Evolutionary conservation across 2,329 filamentous ascomycete species (phyloP), one percentile per base, ranked within the genome.

Genomic region (Fusarium aywerte): DNA sequence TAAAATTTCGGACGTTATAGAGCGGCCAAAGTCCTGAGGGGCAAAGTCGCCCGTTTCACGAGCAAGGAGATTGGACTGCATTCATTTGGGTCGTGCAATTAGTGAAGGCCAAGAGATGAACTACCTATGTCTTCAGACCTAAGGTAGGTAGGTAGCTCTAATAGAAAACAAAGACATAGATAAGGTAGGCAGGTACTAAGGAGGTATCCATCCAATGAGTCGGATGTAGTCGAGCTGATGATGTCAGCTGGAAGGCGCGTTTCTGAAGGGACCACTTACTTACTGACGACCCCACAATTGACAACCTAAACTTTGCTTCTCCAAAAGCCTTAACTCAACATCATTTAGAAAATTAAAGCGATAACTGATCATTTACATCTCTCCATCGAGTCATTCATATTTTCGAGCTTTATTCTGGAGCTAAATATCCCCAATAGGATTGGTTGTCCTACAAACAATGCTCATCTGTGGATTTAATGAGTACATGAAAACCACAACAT

Each of bases 21-120:
- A 84, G 67, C 87, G 84, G 71, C 89, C 86, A 70, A 96, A 87
- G 44, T 83, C 83, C 70, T 86, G 84, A 47, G 89, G 87, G 67
- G 83, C 80, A 61, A 92, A 79, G 73, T 85, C 85, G 80, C 92
- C 92, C 64, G 89, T 84, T 76, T 91, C 89, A 80, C 93, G 89
- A 76, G 92, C 88, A 78, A 96, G 84, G 63, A 96, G 83, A 77
- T 90, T 88, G 76, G 87, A 89, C 93, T 95, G 83, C 88, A 90
- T 89, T 77, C 79, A 81, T 81, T 68, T 74, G 74, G 21, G 38
- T 38, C 57, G 33, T 32, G 15, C n/a, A 18, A 13, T 18, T 33
- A 20, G 16, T 15, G 27, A 27, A 27, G 11, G 8, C 5, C 2
- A 10, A 27, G 7, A 9, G 11, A 9, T 27, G 27, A 27, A 10